These are phyloP conservation scores for Gnaphalium uliginosum DNA, from an alignment of 129 eudicot genomes.

Conservation along the genomic window DNA sequence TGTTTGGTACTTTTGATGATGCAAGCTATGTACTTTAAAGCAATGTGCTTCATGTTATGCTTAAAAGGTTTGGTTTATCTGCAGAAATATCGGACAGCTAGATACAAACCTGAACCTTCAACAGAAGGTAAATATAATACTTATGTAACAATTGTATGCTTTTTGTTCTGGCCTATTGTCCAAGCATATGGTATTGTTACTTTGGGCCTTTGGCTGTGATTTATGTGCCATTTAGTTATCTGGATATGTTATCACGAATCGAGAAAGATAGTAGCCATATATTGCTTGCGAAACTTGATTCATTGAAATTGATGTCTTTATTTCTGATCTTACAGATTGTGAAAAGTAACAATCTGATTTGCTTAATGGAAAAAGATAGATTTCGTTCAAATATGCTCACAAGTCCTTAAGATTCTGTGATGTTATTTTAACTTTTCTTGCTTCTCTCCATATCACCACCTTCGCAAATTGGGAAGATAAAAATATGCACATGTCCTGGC, in stretches of 20 bases:
- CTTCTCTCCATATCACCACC: background rate
- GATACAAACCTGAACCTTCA: conserved; percentile 85
- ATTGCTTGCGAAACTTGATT: background rate
- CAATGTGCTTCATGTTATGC: conserved; percentile 14
- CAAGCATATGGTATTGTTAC: background rate
- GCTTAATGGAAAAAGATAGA: background rate
- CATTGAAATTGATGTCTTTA: background rate
- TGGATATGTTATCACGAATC: background rate
- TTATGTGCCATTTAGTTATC: conserved; percentile 4
- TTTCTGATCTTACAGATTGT: background rate
- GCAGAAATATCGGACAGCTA: conserved; percentile 98
- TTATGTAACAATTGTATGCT: background rate
- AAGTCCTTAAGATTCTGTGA: background rate
- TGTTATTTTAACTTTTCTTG: background rate
- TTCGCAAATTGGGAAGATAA: background rate
- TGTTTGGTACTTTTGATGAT: conserved; percentile 12
- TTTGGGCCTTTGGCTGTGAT: conserved; percentile 5
- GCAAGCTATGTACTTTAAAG: background rate
- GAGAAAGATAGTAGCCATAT: background rate
- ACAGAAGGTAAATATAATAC: conserved; percentile 26
- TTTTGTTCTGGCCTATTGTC: background rate
- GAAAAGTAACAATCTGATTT: background rate
- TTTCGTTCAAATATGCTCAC: background rate
- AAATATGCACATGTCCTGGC: background rate
- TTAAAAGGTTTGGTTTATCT: conserved; percentile 27